A percentile compares a stretch with the other conserved stretches of the same genome.
Evolutionary conservation across 2,329 filamentous ascomycete species (phyloP).

Genomic region (Nemania sp.): DNA sequence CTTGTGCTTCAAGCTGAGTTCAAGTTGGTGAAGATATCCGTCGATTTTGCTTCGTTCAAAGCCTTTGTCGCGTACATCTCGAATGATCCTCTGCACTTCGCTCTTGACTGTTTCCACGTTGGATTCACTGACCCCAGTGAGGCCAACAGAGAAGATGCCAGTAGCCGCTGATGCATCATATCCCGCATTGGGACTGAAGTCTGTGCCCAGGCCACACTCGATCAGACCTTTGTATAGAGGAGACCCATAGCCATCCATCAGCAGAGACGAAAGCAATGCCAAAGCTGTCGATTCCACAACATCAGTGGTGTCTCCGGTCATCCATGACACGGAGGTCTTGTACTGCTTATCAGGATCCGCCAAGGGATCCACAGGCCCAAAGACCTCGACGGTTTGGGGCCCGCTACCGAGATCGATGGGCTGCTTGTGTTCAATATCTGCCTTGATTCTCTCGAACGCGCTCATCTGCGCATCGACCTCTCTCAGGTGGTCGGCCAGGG

Average conservation of each 20-base stretch:
- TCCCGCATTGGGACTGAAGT: conserved; percentile 93
- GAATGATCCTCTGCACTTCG: conserved; percentile 73
- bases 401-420: conserved; percentile 73
- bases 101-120: conserved; percentile 78
- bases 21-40: conserved; percentile 89
- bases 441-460: conserved; percentile 70
- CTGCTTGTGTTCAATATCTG: conserved; percentile 73
- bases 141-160: conserved; percentile 86
- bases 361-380: conserved; percentile 84
- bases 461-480: conserved; percentile 77
- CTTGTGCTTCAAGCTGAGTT: conserved; percentile 94
- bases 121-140: conserved; percentile 84
- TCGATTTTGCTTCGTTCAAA: conserved; percentile 92
- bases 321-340: conserved; percentile 94
- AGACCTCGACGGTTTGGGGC: conserved; percentile 70
- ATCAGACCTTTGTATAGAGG: conserved; percentile 88
- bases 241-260: conserved; percentile 94
- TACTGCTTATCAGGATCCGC: conserved; percentile 84
- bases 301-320: conserved; percentile 81
- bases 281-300: conserved; percentile 88
- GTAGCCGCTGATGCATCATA: conserved; percentile 79
- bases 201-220: conserved; percentile 85
- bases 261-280: conserved; percentile 76
- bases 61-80: conserved; percentile 71
- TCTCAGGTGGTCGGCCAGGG: conserved; percentile 76